Evolutionary conservation across 208 protist species (phyloP).

Genomic region (Balamuthia mandrillaris): DNA sequence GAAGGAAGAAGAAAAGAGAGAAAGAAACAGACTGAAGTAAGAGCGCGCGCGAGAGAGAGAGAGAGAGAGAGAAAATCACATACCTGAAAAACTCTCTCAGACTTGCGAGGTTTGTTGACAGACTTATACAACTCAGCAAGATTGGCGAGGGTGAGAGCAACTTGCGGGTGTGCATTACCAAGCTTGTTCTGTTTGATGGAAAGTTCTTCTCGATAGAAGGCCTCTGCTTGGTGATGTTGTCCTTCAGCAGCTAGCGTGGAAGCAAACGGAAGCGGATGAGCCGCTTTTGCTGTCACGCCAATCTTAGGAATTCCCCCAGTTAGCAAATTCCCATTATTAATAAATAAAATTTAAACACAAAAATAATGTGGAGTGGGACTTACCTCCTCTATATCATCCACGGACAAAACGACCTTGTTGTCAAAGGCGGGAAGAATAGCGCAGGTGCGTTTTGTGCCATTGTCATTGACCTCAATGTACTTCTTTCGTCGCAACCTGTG

Average conservation of each 20-base stretch:
- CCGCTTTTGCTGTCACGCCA: neutral
- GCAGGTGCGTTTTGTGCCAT: too few species aligned
- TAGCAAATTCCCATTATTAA: neutral
- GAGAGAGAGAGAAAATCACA: neutral
- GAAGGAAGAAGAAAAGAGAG: too few species aligned
- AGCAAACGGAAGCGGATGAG: neutral
- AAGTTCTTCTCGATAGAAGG: neutral
- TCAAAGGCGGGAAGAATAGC: too few species aligned
- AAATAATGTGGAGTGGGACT: neutral
- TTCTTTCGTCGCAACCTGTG: too few species aligned
- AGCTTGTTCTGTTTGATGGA: too few species aligned
- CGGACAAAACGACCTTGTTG: too few species aligned
- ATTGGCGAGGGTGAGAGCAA: neutral
- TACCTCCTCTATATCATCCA: neutral
- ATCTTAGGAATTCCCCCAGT: neutral
- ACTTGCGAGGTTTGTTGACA: neutral
- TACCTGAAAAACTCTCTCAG: neutral
- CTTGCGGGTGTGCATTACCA: slow-evolving; percentile 7
- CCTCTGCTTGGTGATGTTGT: slow-evolving; percentile 21
- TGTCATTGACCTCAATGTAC: too few species aligned
- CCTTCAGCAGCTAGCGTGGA: neutral
- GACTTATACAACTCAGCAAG: neutral
- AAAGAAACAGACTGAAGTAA: too few species aligned
- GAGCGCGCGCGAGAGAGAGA: neutral
- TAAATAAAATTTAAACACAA: neutral